These are phyloP conservation scores for Fomitopsis schrenkii DNA, from an alignment of 1,284 basidiomycete species.

Conservation along the genomic window DNA sequence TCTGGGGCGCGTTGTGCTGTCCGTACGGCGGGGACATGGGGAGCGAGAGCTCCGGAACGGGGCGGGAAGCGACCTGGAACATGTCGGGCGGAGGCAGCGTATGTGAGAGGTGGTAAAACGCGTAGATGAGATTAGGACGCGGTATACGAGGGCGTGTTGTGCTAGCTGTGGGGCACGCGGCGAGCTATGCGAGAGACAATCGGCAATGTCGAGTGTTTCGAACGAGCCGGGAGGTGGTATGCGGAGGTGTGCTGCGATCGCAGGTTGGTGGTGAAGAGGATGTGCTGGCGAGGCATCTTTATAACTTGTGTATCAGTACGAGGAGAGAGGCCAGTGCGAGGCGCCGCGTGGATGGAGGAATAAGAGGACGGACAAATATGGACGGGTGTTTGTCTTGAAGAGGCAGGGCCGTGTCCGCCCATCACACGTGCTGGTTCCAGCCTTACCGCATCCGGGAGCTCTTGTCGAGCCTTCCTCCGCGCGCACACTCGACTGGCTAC, in stretches of 20 bases:
- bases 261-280: neutral
- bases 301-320: conserved; percentile 19
- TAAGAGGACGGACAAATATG: conserved; percentile 28
- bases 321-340: conserved; percentile 19
- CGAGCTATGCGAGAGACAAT: neutral
- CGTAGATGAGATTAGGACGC: conserved; percentile 7
- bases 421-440: conserved; percentile 4
- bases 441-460: conserved; percentile 14
- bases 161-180: neutral
- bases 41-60: conserved; percentile 22
- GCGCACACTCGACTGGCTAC: neutral
- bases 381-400: conserved; percentile 25
- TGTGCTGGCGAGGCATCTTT: conserved; percentile 14
- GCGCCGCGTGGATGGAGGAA: conserved; percentile 20
- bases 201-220: neutral
- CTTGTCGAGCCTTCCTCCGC: conserved; percentile 10
- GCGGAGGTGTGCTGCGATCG: conserved; percentile 1
- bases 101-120: neutral
- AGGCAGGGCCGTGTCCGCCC: conserved; percentile 7
- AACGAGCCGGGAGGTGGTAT: neutral
- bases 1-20: conserved; percentile 11
- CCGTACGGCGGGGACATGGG: conserved; percentile 19
- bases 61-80: conserved; percentile 31
- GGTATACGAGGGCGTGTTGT: conserved; percentile 2
- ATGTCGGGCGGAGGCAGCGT: conserved; percentile 12